Conservation (phyloP, 495 filamentous ascomycete genomes). For the Amphirosellinia nigrospora region DNA sequence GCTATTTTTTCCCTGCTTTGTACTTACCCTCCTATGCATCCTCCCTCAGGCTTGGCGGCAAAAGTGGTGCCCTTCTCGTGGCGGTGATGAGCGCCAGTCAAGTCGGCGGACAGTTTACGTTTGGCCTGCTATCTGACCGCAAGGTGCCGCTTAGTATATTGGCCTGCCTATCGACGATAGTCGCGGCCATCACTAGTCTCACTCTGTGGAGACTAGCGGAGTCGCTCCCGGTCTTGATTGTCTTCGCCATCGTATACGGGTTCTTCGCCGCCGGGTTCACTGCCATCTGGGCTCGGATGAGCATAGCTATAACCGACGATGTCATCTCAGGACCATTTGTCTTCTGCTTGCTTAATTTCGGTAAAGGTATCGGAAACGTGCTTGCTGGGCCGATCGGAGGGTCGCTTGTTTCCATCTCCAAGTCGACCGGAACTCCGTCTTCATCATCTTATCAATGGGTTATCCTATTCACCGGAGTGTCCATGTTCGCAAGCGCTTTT, state of each 20-base stretch:
- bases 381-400: slow-evolving; percentile 17
- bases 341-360: slow-evolving; percentile 40
- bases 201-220: slow-evolving; percentile 41
- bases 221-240: slow-evolving; percentile 32
- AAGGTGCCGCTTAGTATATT: slow-evolving; percentile 57
- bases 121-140: slow-evolving; percentile 48
- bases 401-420: slow-evolving; percentile 4
- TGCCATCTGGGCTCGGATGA: slow-evolving; percentile 39
- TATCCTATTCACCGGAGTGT: slow-evolving; percentile 12
- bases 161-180: slow-evolving; percentile 49
- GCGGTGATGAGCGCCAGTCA: slow-evolving; percentile 43
- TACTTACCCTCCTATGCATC: slow-evolving; percentile 40
- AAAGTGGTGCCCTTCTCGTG: slow-evolving; percentile 31
- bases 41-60: slow-evolving; percentile 4
- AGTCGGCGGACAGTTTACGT: slow-evolving; percentile 41
- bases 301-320: slow-evolving; percentile 35
- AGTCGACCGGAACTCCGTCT: slow-evolving; percentile 1
- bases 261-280: slow-evolving; percentile 47
- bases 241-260: slow-evolving; percentile 45
- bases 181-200: slow-evolving; percentile 37
- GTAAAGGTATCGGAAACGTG: slow-evolving; percentile 46
- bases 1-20: slow-evolving; percentile 30
- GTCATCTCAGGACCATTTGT: slow-evolving; percentile 25
- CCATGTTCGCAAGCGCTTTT: slow-evolving; percentile 11
- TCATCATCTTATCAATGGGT: slow-evolving; percentile 13